Evolutionary conservation across 768 basidiomycete genomes (phyloP).

Genomic region (Hortiboletus campestris): DNA sequence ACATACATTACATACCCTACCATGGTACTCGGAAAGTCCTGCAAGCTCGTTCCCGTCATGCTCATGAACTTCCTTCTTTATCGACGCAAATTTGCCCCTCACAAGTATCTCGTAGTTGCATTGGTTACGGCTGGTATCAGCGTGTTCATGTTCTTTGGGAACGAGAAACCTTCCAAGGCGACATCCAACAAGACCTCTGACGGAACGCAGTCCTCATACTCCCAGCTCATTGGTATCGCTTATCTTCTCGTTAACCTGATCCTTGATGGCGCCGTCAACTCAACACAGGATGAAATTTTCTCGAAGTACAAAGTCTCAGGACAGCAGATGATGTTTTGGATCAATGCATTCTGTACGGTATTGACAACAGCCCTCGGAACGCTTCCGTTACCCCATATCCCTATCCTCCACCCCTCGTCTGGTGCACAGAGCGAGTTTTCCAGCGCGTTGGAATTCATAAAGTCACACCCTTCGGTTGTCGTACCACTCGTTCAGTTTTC

Average conservation of each 20-base stretch:
- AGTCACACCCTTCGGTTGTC: conserved; percentile 71
- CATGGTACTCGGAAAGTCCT: conserved; percentile 98
- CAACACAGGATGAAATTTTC: conserved; percentile 97
- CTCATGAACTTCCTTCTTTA: conserved; percentile 96
- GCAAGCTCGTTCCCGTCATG: conserved; percentile 98
- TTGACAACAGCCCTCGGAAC: conserved; percentile 67
- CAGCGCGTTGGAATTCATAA: conserved; percentile 70
- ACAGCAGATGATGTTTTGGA: conserved; percentile 99
- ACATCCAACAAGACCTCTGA: conserved; percentile 34
- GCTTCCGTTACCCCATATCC: conserved; percentile 77
- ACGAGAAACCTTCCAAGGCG: conserved; percentile 44
- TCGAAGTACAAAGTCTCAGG: conserved; percentile 69
- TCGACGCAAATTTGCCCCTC: conserved; percentile 84
- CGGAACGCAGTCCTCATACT: conserved; percentile 39
- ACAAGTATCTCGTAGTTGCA: conserved; percentile 95
- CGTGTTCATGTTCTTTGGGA: conserved; percentile 89
- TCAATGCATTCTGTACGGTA: conserved; percentile 83
- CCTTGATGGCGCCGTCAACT: conserved; percentile 91
- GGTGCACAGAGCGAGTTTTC: conserved; percentile 61
- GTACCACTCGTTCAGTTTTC: conserved; percentile 80
- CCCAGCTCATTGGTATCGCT: conserved; percentile 65
- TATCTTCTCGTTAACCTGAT: conserved; percentile 85
- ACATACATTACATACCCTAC: conserved; percentile 97
- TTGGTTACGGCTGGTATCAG: conserved; percentile 92
- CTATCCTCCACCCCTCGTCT: conserved; percentile 71